A percentile compares a stretch with the other conserved stretches of the same genome.
phyloP scores from a whole-genome alignment of 768 basidiomycete species.

The Dioszegia aurantiaca region DNA sequence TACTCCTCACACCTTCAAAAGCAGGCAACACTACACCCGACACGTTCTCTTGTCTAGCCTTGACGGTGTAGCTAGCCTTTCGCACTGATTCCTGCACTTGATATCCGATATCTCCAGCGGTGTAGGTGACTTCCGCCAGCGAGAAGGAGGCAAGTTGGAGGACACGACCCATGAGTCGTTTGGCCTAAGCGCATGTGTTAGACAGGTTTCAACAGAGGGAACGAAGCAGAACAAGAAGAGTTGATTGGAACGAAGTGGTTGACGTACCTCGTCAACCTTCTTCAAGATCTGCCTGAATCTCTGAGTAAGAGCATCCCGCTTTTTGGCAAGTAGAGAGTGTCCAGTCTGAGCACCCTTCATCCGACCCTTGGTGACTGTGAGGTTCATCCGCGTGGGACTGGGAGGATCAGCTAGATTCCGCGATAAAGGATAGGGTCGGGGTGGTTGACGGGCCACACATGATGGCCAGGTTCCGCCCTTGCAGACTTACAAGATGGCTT shows the following conservation, averaged over 20 bases:
- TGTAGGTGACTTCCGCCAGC: conserved; percentile 96
- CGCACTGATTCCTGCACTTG: conserved; percentile 95
- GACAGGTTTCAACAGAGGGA: not conserved
- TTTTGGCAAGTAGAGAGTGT: conserved; percentile 92
- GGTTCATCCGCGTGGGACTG: conserved; percentile 92
- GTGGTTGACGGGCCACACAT: not conserved
- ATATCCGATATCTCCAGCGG: conserved; percentile 90
- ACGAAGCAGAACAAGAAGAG: not conserved
- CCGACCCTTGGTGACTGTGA: conserved; percentile 72
- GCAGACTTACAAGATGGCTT: conserved; percentile 69
- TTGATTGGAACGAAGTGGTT: not conserved
- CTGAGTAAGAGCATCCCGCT: conserved; percentile 92
- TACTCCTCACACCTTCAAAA: conserved; percentile 79
- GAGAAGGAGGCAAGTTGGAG: conserved; percentile 99
- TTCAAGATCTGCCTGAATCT: conserved; percentile 88
- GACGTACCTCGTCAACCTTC: conserved; percentile 91
- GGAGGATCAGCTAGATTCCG: not conserved
- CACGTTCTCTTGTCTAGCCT: conserved; percentile 95
- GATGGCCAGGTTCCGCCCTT: too few species aligned
- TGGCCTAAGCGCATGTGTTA: conserved; percentile 65
- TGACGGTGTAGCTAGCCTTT: conserved; percentile 84
- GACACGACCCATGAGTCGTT: conserved; percentile 97
- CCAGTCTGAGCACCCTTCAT: conserved; percentile 92
- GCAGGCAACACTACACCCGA: conserved; percentile 93
- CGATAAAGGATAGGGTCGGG: not conserved